Percentiles rank a stretch among this genome's conserved stretches.
These are phyloP conservation scores for Lasiodiplodia citricola DNA, from an alignment of 2,329 filamentous ascomycete species.

Conservation along the genomic window DNA sequence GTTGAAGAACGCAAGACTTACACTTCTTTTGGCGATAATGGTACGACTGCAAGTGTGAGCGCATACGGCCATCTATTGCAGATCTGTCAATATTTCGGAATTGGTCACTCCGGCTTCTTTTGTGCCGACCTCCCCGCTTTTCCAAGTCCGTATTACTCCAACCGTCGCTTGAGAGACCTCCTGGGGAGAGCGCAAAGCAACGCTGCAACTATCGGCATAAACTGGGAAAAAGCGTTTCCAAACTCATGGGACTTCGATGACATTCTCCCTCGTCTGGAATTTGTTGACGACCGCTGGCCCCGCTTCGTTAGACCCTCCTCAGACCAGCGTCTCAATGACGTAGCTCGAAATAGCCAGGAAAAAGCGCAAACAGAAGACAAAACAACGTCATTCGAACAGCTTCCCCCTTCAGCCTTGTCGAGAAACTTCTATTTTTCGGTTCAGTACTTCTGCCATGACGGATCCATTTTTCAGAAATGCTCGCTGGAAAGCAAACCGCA, in stretches of 20 bases:
- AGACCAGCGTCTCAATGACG: too few species aligned
- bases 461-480: neutral
- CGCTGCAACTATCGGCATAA: neutral
- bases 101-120: conserved; percentile 4
- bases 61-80: conserved; percentile 11
- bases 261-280: neutral
- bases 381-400: too few species aligned
- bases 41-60: conserved; percentile 11
- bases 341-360: neutral
- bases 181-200: neutral
- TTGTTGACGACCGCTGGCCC: conserved; percentile 21
- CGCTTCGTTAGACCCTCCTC: neutral
- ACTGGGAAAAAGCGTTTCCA: neutral
- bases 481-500: neutral
- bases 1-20: neutral
- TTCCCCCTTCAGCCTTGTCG: too few species aligned
- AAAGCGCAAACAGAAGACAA: too few species aligned
- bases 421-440: too few species aligned
- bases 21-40: neutral
- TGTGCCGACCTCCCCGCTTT: neutral
- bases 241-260: neutral
- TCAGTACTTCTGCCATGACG: neutral
- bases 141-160: neutral
- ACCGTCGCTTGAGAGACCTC: neutral
- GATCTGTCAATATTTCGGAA: neutral